Conservation (phyloP, 257 asterid genomes). For the Eucommia ulmoides region DNA sequence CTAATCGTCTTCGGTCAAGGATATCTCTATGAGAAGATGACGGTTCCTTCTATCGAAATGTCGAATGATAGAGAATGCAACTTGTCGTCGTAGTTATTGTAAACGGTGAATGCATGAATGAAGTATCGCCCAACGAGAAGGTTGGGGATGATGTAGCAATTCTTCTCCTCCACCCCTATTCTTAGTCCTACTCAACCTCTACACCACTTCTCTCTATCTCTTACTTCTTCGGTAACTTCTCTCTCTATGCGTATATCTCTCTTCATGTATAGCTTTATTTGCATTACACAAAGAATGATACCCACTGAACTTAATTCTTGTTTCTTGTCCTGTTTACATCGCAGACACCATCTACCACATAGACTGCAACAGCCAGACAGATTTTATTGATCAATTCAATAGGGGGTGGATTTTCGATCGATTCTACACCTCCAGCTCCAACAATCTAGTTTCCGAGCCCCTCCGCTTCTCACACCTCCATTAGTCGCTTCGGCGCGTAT, state of each 20-base stretch:
- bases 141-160: constrained; percentile 63
- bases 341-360: constrained; percentile 47
- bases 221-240: constrained; percentile 25
- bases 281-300: neutral
- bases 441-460: constrained; percentile 79
- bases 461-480: constrained; percentile 61
- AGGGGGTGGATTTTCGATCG: constrained; percentile 80
- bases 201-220: constrained; percentile 16
- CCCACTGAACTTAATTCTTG: neutral
- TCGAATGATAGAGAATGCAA: constrained; percentile 83
- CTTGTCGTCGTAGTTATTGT: constrained; percentile 78
- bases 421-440: constrained; percentile 62
- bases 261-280: neutral
- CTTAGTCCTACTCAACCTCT: constrained; percentile 12
- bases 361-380: constrained; percentile 63
- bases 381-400: constrained; percentile 59
- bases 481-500: constrained; percentile 78
- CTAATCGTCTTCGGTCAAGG: constrained; percentile 62
- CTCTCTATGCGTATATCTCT: neutral
- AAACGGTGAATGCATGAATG: constrained; percentile 69
- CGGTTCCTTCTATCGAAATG: constrained; percentile 71
- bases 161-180: constrained; percentile 35
- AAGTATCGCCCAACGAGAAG: constrained; percentile 21
- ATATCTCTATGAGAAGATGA: constrained; percentile 75
- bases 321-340: constrained; percentile 12